Evolutionary conservation across 2,329 filamentous ascomycete genomes (phyloP).

Genomic region (Ceratocystis eucalypticola): DNA sequence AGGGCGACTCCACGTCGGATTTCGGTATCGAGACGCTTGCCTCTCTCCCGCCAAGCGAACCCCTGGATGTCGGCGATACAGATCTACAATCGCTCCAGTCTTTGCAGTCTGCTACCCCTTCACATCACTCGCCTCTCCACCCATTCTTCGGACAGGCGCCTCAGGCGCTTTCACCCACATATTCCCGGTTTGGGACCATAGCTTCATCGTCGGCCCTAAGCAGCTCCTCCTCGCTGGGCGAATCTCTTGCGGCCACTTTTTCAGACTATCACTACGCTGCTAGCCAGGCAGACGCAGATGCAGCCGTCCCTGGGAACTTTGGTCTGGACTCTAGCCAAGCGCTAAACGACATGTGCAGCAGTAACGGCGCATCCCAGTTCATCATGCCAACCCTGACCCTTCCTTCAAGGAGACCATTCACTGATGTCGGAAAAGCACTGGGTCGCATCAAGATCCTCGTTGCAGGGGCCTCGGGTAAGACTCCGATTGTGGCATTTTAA

Average conservation of each 20-base stretch:
- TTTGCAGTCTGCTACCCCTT: background rate
- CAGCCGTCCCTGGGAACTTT: slow-evolving; percentile 24
- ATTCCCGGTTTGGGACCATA: slow-evolving; percentile 23
- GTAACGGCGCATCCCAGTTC: slow-evolving; percentile 45
- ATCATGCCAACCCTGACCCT: slow-evolving; percentile 95
- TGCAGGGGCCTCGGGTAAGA: slow-evolving; percentile 59
- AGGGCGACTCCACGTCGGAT: background rate
- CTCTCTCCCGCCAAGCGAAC: slow-evolving; percentile 13
- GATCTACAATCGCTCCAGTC: slow-evolving; percentile 20
- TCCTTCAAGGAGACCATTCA: slow-evolving; percentile 79
- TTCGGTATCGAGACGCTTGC: slow-evolving; percentile 12
- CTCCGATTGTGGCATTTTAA: slow-evolving; percentile 4
- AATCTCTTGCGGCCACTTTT: slow-evolving; percentile 37
- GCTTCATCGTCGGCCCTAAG: slow-evolving; percentile 27
- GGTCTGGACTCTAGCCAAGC: background rate
- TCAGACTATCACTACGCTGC: slow-evolving; percentile 27
- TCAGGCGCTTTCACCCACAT: slow-evolving; percentile 21
- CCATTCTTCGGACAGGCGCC: background rate
- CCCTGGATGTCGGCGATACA: background rate
- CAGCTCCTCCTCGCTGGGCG: slow-evolving; percentile 38
- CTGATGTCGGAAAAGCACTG: slow-evolving; percentile 67
- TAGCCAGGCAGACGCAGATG: slow-evolving; percentile 22
- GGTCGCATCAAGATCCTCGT: slow-evolving; percentile 83
- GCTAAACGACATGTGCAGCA: background rate
- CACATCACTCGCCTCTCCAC: background rate